Evolutionary conservation across 2,329 filamentous ascomycete species (phyloP), one percentile per base, ranked within the genome.

Genomic region (Exophiala dermatitidis): DNA sequence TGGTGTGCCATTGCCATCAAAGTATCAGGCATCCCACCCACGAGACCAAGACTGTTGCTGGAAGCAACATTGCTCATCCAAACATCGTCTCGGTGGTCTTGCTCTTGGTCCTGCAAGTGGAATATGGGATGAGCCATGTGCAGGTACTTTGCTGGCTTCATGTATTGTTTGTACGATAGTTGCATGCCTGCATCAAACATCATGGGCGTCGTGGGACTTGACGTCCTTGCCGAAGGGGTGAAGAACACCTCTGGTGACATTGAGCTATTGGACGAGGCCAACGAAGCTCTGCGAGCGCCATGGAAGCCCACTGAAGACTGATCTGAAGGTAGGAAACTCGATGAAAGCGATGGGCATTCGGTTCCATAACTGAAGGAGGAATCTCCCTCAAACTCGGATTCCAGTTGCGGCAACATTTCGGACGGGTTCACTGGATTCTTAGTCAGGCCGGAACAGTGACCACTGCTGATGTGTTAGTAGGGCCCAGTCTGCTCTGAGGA

Each of bases 261-360:
- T 30, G 55, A 58, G 29, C 46, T 53, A 46, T 46, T 58, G 45
- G 49, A 58, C n/a, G 55, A 58, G 41, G 44, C 51, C 32, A 54
- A 38, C 1, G 59, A 62, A 7, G 50, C 45, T 19, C 53, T 36
- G 45, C 60, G 56, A 6, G 42, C 43, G 9, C 43, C 52, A n/a
- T 55, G 50, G 30, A 52, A 46, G n/a, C 46, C 52, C 8, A 47
- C 30, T 3, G 45, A 43, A 7, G 54, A 56, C 9, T 48, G 48
- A 41, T 60, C 58, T 36, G 54, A 52, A 29, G 57, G 57, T 46
- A 62, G 48, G 41, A 60, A 60, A 44, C 55, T 60, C 19, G 58
- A 60, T 6, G 60, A 55, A 4, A 62, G 48, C 9, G 53, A 57
- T 5, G 57, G 47, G 42, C 58, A 60, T 19, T 56, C 48, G n/a